These are phyloP conservation scores for Gracilaria caudata DNA, from an alignment of 23 red algal species.

Conservation along the genomic window DNA sequence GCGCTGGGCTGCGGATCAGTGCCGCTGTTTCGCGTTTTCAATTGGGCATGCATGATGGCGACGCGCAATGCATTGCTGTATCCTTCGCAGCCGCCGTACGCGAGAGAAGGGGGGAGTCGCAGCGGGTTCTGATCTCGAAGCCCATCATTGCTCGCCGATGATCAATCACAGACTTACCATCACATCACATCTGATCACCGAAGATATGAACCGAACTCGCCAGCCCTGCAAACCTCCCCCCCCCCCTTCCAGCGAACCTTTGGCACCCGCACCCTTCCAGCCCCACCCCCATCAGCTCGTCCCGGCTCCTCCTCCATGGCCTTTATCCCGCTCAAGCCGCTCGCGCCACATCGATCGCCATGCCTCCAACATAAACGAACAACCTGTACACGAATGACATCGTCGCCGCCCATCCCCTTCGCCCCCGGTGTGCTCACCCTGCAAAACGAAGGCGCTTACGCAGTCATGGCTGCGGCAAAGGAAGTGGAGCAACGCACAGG, in stretches of 20 bases:
- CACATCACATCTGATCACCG: no score
- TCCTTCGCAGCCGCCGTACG: neutral
- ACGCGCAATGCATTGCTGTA: neutral
- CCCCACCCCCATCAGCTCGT: neutral
- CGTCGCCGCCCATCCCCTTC: slow-evolving; percentile 27
- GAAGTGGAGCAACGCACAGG: slow-evolving; percentile 66
- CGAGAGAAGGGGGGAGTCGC: neutral
- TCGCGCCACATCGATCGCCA: neutral
- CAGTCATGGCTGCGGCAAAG: slow-evolving; percentile 83
- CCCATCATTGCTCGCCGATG: neutral
- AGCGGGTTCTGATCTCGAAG: neutral
- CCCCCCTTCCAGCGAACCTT: no score
- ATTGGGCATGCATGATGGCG: neutral
- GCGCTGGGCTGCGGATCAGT: neutral
- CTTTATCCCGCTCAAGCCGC: slow-evolving; percentile 8
- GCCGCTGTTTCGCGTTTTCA: neutral
- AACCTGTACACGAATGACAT: slow-evolving; percentile 20
- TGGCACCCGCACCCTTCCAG: neutral
- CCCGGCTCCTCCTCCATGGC: neutral
- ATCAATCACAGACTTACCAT: no score
- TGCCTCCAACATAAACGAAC: neutral
- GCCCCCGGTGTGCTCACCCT: slow-evolving; percentile 45
- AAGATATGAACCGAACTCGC: no score
- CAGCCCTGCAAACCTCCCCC: no score
- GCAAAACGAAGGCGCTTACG: slow-evolving; percentile 89